Conservation (phyloP, 805 yeast species). For the Candida pseudoglaebosa region DNA sequence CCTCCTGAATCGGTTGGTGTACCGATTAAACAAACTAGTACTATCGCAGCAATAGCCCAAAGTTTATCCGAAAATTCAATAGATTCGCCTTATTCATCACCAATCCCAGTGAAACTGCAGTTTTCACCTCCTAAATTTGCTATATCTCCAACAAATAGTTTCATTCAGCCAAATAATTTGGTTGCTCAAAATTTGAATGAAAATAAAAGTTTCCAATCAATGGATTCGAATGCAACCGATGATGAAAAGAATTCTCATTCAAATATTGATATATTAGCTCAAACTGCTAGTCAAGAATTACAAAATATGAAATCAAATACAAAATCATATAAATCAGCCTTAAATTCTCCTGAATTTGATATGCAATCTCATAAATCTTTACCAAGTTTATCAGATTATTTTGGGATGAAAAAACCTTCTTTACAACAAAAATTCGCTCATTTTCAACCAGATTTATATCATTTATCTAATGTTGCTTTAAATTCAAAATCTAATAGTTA, state of each 20-base stretch:
- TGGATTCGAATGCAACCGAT: slow-evolving; percentile 5
- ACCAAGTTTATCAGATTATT: slow-evolving; percentile 51
- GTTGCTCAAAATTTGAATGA: background rate
- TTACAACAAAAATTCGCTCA: slow-evolving; percentile 8
- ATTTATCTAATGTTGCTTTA: slow-evolving; percentile 21
- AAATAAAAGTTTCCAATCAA: background rate
- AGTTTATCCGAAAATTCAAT: background rate
- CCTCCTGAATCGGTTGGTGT: background rate
- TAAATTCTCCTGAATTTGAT: slow-evolving; percentile 1
- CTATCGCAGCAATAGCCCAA: background rate
- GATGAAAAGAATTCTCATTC: slow-evolving; percentile 2
- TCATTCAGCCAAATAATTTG: background rate
- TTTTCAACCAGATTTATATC: slow-evolving; percentile 17
- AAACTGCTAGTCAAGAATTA: slow-evolving; percentile 54
- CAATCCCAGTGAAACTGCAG: background rate
- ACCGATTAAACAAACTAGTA: background rate
- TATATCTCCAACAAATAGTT: background rate
- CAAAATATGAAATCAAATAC: slow-evolving; percentile 32
- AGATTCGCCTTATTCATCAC: background rate
- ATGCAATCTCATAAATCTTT: slow-evolving; percentile 39
- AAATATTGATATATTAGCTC: slow-evolving; percentile 49
- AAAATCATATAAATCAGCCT: background rate
- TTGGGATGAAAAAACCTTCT: slow-evolving; percentile 17
- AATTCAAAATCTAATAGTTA: slow-evolving; percentile 11
- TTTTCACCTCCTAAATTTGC: background rate